These are phyloP conservation scores for Jatropha podagrica DNA, from an alignment of 441 rosid genomes.

Conservation along the genomic window DNA sequence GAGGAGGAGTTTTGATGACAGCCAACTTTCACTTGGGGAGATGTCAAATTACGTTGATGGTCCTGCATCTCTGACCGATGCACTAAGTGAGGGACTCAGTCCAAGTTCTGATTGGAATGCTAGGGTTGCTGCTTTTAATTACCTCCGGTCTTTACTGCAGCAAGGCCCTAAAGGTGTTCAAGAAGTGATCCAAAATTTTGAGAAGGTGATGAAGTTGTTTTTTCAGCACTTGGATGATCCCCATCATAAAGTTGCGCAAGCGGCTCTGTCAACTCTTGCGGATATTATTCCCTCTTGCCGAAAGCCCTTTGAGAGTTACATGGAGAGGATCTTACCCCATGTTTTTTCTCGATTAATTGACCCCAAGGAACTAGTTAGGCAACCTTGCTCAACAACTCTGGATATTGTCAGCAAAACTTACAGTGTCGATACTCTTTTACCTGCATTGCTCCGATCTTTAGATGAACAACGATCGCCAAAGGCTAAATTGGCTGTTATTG, in stretches of 20 bases:
- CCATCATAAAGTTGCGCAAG: conserved; percentile 99
- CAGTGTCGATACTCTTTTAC: conserved; percentile 82
- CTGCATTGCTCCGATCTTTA: conserved; percentile 92
- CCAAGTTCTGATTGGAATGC: conserved; percentile 97
- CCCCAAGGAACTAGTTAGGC: conserved; percentile 96
- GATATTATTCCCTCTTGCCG: conserved; percentile 92
- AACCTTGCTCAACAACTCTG: conserved; percentile 80
- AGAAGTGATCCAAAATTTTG: conserved; percentile 89
- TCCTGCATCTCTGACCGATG: conserved; percentile 85
- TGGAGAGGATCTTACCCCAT: conserved; percentile 96
- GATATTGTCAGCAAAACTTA: conserved; percentile 92
- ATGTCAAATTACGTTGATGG: conserved; percentile 81
- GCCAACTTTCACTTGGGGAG: conserved; percentile 75
- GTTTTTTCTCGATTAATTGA: conserved; percentile 95
- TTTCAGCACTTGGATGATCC: conserved; percentile 99
- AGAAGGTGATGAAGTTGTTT: conserved; percentile 97
- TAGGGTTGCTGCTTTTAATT: conserved; percentile 90
- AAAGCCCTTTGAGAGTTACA: conserved; percentile 94
- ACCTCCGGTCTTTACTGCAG: conserved; percentile 76
- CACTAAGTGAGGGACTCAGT: conserved; percentile 85
- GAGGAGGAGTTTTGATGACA: conserved; percentile 96
- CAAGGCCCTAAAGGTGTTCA: conserved; percentile 94
- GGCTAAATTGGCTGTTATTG: conserved; percentile 98
- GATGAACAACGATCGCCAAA: conserved; percentile 99
- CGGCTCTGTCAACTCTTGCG: conserved; percentile 93